Base-by-base conservation (phyloP, 2,329 filamentous ascomycete genomes). In the Colletotrichum falcatum region DNA sequence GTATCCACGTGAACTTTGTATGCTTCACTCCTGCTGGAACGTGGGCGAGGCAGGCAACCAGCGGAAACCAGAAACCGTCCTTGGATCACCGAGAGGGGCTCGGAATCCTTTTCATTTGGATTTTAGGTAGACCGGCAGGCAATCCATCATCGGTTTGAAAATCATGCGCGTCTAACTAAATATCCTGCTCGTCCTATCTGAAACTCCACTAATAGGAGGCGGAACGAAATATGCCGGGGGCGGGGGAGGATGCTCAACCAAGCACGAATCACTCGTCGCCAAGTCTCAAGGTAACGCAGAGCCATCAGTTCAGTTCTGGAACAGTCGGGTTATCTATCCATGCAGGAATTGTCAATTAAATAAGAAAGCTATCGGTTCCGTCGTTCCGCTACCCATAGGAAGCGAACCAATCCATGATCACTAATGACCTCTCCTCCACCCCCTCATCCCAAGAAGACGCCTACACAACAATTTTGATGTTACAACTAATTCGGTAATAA, bases 381-480 rank as follows among this genome's bases (percentile, higher is more conserved):
- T 53, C 46, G 28, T 46, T 51, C 59, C 51, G 59, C 37, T 53
- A 33, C 44, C 61, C 53, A 48, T 30, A 20, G 44, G 46, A 61
- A 44, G 59, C 58, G 44, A 49, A 6, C 26, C 51, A 49, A 6
- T 30, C 51, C 30, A 18, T 39, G 26, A 35, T 68, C 58, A 54
- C 64, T 59, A 46, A 62, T 33, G 49, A 63, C 58, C 53, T 35
- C 46, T 33, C 66, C 37, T 16, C 35, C 23, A n/a, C 49, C 35
- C 26, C 18, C 28, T 58, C 28, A 49, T 54, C 37, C 67, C 58
- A 63, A 71, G 46, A 71, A 64, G 68, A 64, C 67, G 67, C 67
- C 68, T 62, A 63, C 65, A 71, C 69, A 61, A 65, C 63, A 65
- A 71, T 70, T 70, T 71, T 71, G 61, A 71, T 71, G 64, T 46